These are phyloP conservation scores for Globisporangium nagaii DNA, from an alignment of 352 stramenopile species.

Conservation along the genomic window DNA sequence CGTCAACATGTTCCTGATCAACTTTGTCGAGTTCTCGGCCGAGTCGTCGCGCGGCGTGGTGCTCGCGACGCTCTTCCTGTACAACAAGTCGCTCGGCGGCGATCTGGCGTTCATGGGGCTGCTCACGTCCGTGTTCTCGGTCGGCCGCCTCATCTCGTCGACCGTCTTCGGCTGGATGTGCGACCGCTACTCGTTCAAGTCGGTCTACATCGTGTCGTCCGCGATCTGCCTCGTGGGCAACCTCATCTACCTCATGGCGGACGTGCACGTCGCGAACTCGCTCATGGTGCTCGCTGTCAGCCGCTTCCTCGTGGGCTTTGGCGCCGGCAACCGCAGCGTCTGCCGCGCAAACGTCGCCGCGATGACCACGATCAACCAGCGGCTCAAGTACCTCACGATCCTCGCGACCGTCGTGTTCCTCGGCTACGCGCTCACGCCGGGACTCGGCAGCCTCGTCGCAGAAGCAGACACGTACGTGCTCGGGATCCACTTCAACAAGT, in stretches of 20 bases:
- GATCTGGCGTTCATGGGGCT: conserved; percentile 75
- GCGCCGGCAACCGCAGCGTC: conserved; percentile 71
- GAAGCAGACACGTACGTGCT: conserved; percentile 50
- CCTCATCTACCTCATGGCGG: conserved; percentile 68
- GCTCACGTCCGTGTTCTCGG: conserved; percentile 76
- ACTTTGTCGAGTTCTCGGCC: conserved; percentile 80
- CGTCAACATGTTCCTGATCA: conserved; percentile 77
- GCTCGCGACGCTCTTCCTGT: conserved; percentile 78
- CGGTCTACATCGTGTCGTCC: conserved; percentile 76
- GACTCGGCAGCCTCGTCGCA: conserved; percentile 60
- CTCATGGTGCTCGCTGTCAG: conserved; percentile 43
- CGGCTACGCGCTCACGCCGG: conserved; percentile 66
- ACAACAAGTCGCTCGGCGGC: conserved; percentile 75
- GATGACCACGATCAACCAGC: conserved; percentile 67
- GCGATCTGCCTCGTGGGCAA: conserved; percentile 67
- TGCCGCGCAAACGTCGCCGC: conserved; percentile 68
- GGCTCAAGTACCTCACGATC: conserved; percentile 70
- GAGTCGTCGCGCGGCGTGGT: conserved; percentile 75
- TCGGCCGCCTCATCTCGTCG: conserved; percentile 76
- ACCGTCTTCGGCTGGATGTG: conserved; percentile 83
- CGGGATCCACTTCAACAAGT: conserved; percentile 72
- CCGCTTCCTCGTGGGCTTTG: conserved; percentile 76
- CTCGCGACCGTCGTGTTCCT: conserved; percentile 72
- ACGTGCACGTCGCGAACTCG: conserved; percentile 51
- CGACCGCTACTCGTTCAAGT: conserved; percentile 76